Evolutionary conservation across 2,329 filamentous ascomycete species (phyloP), one percentile per base, ranked within the genome.

Genomic region (Arthroderma sp.): DNA sequence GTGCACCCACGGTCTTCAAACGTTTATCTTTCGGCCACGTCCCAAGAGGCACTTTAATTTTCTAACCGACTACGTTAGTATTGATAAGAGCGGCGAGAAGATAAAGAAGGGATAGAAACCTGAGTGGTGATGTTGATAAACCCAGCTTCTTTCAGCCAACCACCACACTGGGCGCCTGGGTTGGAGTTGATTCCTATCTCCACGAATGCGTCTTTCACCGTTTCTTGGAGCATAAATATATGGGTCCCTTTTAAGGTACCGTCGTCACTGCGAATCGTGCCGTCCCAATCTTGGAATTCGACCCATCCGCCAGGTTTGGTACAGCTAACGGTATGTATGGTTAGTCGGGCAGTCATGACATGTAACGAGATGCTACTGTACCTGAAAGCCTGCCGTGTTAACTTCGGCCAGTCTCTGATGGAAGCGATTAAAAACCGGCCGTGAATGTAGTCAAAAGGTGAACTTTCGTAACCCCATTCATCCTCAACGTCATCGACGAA

Each of bases 381-480:
- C 54, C 21, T 21, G 21, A 55, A 44, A 6, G 54, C 37, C 55
- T 49, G 55, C 7, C 25, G 8, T 37, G 35, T 33, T 0, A 83
- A 65, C 13, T 64, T 71, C 1, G 73, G 73, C 80, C 80, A 83
- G 63, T 83, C 74, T 53, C 74, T 77, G 58, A 83, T 78, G 1
- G 76, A 79, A 72, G 78, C 76, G 13, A 79, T 77, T 1, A 79
- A 78, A 57, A 80, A 76, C 2, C 82, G 74, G n/a, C 78, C 76
- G 64, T 84, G 81, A 35, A 84, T 76, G 59, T 81, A 82, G 65
- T 84, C 81, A 56, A 82, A 84, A 55, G 78, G 74, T 59, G 81
- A 76, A 2, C 66, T 64, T 4, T 77, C 76, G 60, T 81, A 75
- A 15, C 81, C 66, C 81, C 81, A 84, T 3, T 74, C 73, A 57